These are phyloP conservation scores for Mortierella alpina DNA, from an alignment of 192 early-diverging fungal species.

Conservation along the genomic window DNA sequence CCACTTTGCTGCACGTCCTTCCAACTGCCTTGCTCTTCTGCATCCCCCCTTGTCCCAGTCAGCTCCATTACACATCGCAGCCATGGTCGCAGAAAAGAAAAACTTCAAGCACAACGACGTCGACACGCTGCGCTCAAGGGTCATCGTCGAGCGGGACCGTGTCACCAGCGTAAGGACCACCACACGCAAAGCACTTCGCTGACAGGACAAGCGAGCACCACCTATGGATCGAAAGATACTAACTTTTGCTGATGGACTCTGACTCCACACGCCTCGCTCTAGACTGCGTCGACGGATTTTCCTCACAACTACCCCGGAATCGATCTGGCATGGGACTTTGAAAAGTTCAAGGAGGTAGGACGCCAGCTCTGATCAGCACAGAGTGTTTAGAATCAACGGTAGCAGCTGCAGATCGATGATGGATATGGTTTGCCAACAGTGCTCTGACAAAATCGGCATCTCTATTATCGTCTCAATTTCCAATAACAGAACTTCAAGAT, in stretches of 20 bases:
- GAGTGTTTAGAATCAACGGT: background rate
- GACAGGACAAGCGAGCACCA: background rate
- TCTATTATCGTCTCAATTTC: background rate
- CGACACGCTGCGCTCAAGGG: constrained; percentile 64
- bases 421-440: background rate
- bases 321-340: constrained; percentile 70
- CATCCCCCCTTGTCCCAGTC: too few relatives aligned
- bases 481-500: constrained; percentile 73
- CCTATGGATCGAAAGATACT: background rate
- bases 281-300: constrained; percentile 85
- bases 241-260: background rate
- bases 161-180: constrained; percentile 69
- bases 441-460: background rate
- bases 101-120: constrained; percentile 51
- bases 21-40: too few relatives aligned
- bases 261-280: background rate
- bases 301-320: constrained; percentile 77
- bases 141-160: constrained; percentile 74
- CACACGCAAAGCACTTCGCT: background rate
- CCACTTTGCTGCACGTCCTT: too few relatives aligned
- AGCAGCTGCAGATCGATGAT: background rate
- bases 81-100: constrained; percentile 49
- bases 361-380: background rate
- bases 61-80: background rate
- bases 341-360: constrained; percentile 75